A percentile compares a stretch with the other conserved stretches of the same genome.
phyloP scores from a whole-genome alignment of 371 early-diverging fungal species.

The Mucor ambiguus region DNA sequence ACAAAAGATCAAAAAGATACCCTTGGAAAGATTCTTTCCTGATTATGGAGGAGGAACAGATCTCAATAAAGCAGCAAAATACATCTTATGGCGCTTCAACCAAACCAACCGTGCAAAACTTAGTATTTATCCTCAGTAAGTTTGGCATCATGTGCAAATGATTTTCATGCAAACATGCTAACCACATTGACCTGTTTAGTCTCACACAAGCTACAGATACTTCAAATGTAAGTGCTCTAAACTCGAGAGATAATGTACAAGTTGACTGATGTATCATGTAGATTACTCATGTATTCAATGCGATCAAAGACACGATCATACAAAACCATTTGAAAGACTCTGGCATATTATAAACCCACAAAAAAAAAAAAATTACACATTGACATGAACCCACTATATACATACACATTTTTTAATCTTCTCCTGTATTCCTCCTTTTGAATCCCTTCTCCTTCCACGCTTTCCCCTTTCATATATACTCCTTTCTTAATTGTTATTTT shows the following conservation, averaged over 20 bases:
- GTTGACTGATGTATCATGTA: background rate
- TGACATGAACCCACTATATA: background rate
- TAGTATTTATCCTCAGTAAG: slow-evolving; percentile 82
- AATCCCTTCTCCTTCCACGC: background rate
- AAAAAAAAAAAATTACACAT: background rate
- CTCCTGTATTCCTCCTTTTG: slow-evolving; percentile 2
- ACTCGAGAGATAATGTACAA: background rate
- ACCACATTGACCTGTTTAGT: slow-evolving; percentile 33
- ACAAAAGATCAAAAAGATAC: slow-evolving; percentile 63
- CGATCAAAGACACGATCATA: background rate
- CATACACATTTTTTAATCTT: background rate
- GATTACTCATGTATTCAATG: slow-evolving; percentile 4
- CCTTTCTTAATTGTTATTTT: slow-evolving; percentile 61
- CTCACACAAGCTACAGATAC: slow-evolving; percentile 71
- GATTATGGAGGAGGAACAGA: slow-evolving; percentile 59
- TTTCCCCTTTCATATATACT: slow-evolving; percentile 62
- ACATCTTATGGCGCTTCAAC: slow-evolving; percentile 77
- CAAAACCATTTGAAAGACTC: background rate
- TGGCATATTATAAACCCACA: slow-evolving; percentile 1
- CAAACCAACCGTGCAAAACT: slow-evolving; percentile 75
- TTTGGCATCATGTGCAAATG: slow-evolving; percentile 56
- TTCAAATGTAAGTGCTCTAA: slow-evolving; percentile 9
- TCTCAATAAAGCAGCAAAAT: slow-evolving; percentile 75
- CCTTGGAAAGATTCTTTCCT: slow-evolving; percentile 62
- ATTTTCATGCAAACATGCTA: background rate